Evolutionary conservation across 2,329 filamentous ascomycete species (phyloP), one percentile per base, ranked within the genome.

Genomic region (Calonectria pseudoturangicola): DNA sequence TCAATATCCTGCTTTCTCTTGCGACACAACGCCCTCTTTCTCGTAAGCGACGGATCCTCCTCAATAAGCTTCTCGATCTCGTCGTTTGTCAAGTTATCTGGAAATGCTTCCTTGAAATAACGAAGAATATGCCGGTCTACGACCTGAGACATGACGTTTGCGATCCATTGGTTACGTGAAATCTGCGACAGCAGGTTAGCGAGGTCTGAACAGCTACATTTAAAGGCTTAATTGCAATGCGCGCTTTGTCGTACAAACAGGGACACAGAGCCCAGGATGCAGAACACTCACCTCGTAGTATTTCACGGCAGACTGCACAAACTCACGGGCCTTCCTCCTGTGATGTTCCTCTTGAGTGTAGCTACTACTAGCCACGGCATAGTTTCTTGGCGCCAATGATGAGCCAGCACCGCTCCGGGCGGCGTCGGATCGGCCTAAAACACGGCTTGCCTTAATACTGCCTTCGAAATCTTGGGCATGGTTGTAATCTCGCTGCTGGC

Each of bases 41-140:
- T 21, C 3, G n/a, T 21, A 21, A 48, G n/a, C 8, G 45, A 10
- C 21, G 45, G 45, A 12, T 48, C 45, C 45, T 48, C 45, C 45
- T 48, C 45, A n/a, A 48, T 48, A 3, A 48, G 45, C 25, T 48
- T 21, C 45, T 13, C 21, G 13, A 48, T 48, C n/a, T 48, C 25
- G n/a, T 48, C 45, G 5, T 13, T 13, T 4, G 21, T n/a, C 13
- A 21, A 21, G 10, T 25, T 12, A 9, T 48, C 45, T 13, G 45
- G 45, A 48, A 48, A 48, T 12, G 25, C 8, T 21, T 48, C 45
- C 10, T 48, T 27, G 13, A 48, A 48, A n/a, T 21, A 21, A 48
- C 45, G 45, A 48, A 48, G 21, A 21, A 48, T n/a, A 48, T 48
- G 45, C 45, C 45, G n/a, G n/a, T 48, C 45, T 21, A 48, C 45